A percentile compares a stretch with the other conserved stretches of the same genome.
Evolutionary conservation across 2,329 filamentous ascomycete genomes (phyloP).

Genomic region (Epichloe uncinata): DNA sequence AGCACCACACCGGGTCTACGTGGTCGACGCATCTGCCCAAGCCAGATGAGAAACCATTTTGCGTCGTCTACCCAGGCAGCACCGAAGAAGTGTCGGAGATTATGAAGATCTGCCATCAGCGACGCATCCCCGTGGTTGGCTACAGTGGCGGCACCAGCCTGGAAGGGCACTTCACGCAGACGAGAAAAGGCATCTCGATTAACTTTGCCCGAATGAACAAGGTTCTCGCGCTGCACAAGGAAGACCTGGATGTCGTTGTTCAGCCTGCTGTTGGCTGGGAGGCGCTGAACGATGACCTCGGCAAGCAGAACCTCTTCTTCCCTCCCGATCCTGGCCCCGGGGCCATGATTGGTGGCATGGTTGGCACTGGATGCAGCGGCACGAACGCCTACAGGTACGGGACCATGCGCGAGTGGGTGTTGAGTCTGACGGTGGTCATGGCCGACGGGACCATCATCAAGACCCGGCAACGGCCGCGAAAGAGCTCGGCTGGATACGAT

Average conservation of each 20-base stretch:
- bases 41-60: constrained; percentile 41
- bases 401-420: constrained; percentile 90
- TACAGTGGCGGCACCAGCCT: constrained; percentile 83
- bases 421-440: constrained; percentile 74
- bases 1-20: constrained; percentile 43
- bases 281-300: constrained; percentile 63
- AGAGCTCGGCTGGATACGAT: constrained; percentile 86
- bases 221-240: constrained; percentile 63
- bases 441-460: constrained; percentile 85
- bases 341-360: constrained; percentile 85
- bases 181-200: constrained; percentile 69
- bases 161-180: constrained; percentile 80
- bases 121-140: constrained; percentile 72
- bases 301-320: constrained; percentile 69
- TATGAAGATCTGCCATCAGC: constrained; percentile 75
- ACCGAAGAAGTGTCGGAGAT: constrained; percentile 78
- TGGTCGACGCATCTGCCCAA: constrained; percentile 47
- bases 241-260: constrained; percentile 63
- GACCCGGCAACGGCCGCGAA: constrained; percentile 75
- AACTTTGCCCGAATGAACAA: constrained; percentile 80
- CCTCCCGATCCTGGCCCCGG: constrained; percentile 84
- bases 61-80: constrained; percentile 61
- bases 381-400: constrained; percentile 89
- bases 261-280: constrained; percentile 83
- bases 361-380: constrained; percentile 59